These are phyloP conservation scores for Mikania micrantha DNA, from an alignment of 129 eudicot species.

Conservation along the genomic window DNA sequence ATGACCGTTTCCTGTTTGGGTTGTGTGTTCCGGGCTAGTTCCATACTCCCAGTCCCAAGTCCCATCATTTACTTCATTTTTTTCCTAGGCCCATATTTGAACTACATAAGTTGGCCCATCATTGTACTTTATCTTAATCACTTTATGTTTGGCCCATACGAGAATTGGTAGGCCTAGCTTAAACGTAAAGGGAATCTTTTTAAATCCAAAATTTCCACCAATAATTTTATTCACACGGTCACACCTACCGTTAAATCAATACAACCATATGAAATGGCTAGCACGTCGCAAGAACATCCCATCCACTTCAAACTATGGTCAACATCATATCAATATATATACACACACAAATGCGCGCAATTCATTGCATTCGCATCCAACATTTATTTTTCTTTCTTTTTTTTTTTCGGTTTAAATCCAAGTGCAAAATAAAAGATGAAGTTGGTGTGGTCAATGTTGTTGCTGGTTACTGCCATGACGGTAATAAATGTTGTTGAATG, in stretches of 20 bases:
- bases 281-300: slow-evolving; percentile 70
- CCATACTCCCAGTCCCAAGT: too few species aligned
- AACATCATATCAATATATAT: slow-evolving; percentile 11
- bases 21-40: too few species aligned
- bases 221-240: neutral
- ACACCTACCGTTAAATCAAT: neutral
- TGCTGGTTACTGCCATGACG: slow-evolving; percentile 33
- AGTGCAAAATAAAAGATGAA: slow-evolving; percentile 20
- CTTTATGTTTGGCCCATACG: too few species aligned
- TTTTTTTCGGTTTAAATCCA: neutral
- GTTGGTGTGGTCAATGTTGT: slow-evolving; percentile 19
- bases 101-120: too few species aligned
- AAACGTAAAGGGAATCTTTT: neutral
- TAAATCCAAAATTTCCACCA: neutral
- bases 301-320: slow-evolving; percentile 26
- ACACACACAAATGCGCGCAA: slow-evolving; percentile 2
- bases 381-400: neutral
- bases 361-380: neutral
- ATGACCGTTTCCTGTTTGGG: too few species aligned
- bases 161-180: neutral
- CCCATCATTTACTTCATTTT: neutral
- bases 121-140: too few species aligned
- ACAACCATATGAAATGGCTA: slow-evolving; percentile 21
- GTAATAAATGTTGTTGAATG: slow-evolving; percentile 22
- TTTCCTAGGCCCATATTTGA: neutral